Conservation (phyloP, 2,329 filamentous ascomycete species). For the Colletotrichum siamense region DNA sequence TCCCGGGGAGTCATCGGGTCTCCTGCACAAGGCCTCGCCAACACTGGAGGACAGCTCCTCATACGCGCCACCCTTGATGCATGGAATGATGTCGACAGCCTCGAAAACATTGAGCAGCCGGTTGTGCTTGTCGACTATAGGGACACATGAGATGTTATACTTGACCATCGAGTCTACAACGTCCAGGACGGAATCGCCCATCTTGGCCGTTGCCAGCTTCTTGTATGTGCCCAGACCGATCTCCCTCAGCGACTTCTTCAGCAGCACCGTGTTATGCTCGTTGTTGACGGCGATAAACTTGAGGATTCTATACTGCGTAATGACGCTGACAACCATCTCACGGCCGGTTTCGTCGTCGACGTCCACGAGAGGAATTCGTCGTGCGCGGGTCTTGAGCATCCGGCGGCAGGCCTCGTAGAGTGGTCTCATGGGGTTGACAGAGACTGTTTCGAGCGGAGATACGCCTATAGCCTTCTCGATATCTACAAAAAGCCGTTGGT, state of each 20-base stretch:
- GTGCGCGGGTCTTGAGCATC: constrained; percentile 92
- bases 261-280: constrained; percentile 81
- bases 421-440: constrained; percentile 88
- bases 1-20: constrained; percentile 89
- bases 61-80: constrained; percentile 92
- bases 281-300: constrained; percentile 98
- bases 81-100: constrained; percentile 93
- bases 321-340: constrained; percentile 93
- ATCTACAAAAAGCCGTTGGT: constrained; percentile 57
- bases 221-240: constrained; percentile 85
- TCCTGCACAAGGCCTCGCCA: constrained; percentile 86
- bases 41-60: constrained; percentile 88
- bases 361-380: constrained; percentile 92
- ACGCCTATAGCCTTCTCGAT: constrained; percentile 95
- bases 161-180: constrained; percentile 94
- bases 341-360: constrained; percentile 92
- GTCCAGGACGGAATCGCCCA: constrained; percentile 91
- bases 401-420: constrained; percentile 94
- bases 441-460: constrained; percentile 89
- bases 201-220: constrained; percentile 80
- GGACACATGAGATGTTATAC: constrained; percentile 92
- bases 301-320: constrained; percentile 97
- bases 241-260: constrained; percentile 87
- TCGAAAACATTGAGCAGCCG: constrained; percentile 95
- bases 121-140: constrained; percentile 81